Conservation (phyloP, 2,329 filamentous ascomycete species). For the Scedosporium apiospermum region DNA sequence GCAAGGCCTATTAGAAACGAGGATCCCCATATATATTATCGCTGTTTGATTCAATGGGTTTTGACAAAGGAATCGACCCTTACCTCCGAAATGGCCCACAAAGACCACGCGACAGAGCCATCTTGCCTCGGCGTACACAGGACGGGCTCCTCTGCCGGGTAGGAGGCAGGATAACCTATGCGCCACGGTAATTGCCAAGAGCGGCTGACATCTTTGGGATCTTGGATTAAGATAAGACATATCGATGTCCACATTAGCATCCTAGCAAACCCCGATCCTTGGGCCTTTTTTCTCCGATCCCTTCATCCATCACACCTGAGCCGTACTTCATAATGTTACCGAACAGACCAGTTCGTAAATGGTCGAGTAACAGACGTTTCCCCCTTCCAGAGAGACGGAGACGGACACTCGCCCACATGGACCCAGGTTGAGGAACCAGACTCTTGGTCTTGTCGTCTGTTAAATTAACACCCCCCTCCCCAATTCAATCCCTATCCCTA, state of each 20-base stretch:
- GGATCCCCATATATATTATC: not conserved
- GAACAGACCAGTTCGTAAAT: too few relatives aligned
- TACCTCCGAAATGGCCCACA: not conserved
- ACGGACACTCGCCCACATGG: not conserved
- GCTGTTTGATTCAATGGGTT: not conserved
- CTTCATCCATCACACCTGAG: not conserved
- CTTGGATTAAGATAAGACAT: too few relatives aligned
- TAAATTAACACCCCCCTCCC: not conserved
- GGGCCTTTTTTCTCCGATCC: not conserved
- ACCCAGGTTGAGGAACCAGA: not conserved
- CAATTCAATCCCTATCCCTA: not conserved
- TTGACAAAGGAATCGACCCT: not conserved
- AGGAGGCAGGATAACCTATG: not conserved
- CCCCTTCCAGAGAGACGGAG: not conserved
- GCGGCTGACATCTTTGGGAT: too few relatives aligned
- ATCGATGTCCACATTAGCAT: too few relatives aligned
- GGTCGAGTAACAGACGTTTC: not conserved
- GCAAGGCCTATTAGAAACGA: not conserved
- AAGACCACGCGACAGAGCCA: not conserved
- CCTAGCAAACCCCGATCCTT: too few relatives aligned
- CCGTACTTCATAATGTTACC: not conserved
- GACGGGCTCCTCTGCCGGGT: too few relatives aligned
- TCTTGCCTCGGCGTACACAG: too few relatives aligned
- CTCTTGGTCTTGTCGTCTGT: not conserved
- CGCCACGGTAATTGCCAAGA: not conserved